Conservation (phyloP, 768 basidiomycete genomes). For the Epithele typhae region DNA sequence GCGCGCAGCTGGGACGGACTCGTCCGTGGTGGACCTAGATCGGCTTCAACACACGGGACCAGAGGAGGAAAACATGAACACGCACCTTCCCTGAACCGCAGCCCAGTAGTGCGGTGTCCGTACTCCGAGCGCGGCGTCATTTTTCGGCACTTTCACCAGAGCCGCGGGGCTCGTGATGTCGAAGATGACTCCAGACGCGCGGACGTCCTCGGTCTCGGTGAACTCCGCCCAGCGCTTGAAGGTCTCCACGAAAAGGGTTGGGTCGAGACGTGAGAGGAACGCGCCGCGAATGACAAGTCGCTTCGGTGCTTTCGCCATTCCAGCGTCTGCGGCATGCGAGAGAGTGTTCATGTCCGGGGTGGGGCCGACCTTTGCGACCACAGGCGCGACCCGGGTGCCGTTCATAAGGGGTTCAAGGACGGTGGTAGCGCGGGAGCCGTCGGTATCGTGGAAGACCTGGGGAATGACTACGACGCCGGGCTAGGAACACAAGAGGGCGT, state of each 20-base stretch:
- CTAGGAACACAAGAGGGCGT: too few relatives aligned
- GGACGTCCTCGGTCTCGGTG: slow-evolving; percentile 12
- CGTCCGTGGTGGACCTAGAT: slow-evolving; percentile 15
- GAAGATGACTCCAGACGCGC: slow-evolving; percentile 12
- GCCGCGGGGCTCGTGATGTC: slow-evolving; percentile 13
- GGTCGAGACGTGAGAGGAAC: too few relatives aligned
- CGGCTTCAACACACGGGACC: neutral
- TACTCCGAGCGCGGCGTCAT: slow-evolving; percentile 10
- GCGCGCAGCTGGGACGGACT: slow-evolving; percentile 1
- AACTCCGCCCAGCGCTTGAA: slow-evolving; percentile 17
- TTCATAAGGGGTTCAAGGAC: slow-evolving; percentile 16
- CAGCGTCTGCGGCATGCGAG: slow-evolving; percentile 16
- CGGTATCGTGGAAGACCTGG: slow-evolving; percentile 9
- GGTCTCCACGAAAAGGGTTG: too few relatives aligned
- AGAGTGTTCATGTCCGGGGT: slow-evolving; percentile 10
- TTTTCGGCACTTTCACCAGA: slow-evolving; percentile 4
- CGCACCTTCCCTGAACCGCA: slow-evolving; percentile 18
- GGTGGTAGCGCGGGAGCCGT: slow-evolving; percentile 10
- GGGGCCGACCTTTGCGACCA: slow-evolving; percentile 8
- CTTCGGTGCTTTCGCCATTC: slow-evolving; percentile 8
- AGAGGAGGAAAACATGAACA: neutral
- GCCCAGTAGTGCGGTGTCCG: slow-evolving; percentile 19
- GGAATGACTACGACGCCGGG: slow-evolving; percentile 13
- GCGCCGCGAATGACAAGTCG: slow-evolving; percentile 18
- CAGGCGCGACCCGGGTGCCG: slow-evolving; percentile 9